These are phyloP conservation scores for Mortierella sp. DNA, from an alignment of 371 early-diverging fungal genomes.

Conservation along the genomic window DNA sequence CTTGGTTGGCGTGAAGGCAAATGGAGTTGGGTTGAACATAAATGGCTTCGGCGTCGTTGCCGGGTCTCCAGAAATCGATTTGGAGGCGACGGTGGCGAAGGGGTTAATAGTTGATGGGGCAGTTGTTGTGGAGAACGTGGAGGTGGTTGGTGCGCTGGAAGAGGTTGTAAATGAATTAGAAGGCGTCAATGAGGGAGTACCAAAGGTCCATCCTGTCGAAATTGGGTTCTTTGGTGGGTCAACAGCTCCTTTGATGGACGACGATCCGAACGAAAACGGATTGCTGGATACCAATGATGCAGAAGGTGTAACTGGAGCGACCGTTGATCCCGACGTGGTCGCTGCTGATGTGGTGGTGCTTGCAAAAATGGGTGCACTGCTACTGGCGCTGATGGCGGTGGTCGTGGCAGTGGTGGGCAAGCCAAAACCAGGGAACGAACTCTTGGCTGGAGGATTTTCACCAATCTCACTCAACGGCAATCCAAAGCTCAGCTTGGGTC, in stretches of 20 bases:
- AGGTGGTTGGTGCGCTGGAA: neutral
- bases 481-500: conserved; percentile 23
- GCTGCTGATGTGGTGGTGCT: neutral
- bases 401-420: neutral
- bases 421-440: conserved; percentile 7
- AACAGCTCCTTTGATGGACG: conserved; percentile 31
- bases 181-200: neutral
- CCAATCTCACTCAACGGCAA: conserved; percentile 3
- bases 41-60: conserved; percentile 48
- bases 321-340: too few relatives aligned
- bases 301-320: neutral
- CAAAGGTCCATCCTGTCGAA: conserved; percentile 14
- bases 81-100: conserved; percentile 2
- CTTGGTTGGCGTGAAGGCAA: neutral
- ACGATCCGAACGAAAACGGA: conserved; percentile 21
- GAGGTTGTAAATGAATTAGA: neutral
- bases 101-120: conserved; percentile 10
- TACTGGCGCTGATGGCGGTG: conserved; percentile 6
- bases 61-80: neutral
- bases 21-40: conserved; percentile 5
- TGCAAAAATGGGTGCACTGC: neutral
- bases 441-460: conserved; percentile 4
- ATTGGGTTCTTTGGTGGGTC: conserved; percentile 35
- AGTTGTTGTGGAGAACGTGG: neutral
- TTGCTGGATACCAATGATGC: conserved; percentile 3